Evolutionary conservation across 2,329 filamentous ascomycete species (phyloP), one percentile per base, ranked within the genome.

Genomic region (Aspergillus vadensis): DNA sequence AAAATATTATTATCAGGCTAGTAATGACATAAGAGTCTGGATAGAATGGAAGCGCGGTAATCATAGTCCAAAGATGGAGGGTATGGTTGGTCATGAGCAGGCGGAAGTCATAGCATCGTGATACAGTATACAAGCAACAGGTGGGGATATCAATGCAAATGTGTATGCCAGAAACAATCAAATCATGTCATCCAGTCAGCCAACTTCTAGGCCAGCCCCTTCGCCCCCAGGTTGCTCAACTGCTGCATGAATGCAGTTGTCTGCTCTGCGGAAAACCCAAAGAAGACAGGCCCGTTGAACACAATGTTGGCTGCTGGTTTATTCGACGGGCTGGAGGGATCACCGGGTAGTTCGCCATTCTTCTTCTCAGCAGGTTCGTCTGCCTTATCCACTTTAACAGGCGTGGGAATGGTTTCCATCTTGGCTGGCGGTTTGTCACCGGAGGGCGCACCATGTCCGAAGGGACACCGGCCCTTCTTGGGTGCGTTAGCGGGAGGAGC

Each of bases 251-350:
- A 83, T 57, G 86, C 82, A 23, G 91, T 85, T n/a, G 91, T 90
- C 72, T 96, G 88, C 61, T 96, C 91, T 63, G 92, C 85, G 9
- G 89, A 87, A 70, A 97, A 97, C 0, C 94, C 94, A 69, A 98
- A 91, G 71, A 97, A 97, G 0, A 97, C 92, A 0, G 94, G 94
- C 0, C 94, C 94, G 8, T 91, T 96, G 72, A 97, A 97, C 0
- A 96, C 82, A 85, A 97, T 90, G 68, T 90, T 88, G 9, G 91
- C 85, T 9, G 70, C 50, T 3, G 65, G 54, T 17, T 61, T 53
- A 51, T 62, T 63, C 56, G 63, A 30, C 53, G 47, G 55, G 58
- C 27, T 38, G 38, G 54, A 17, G 19, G 49, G 17, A 21, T 47
- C 17, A 47, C 65, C 50, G 15, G 57, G 57, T n/a, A 43, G 56